Percentiles rank a stretch among this genome's conserved stretches.
Conservation (phyloP, 2,329 filamentous ascomycete species). For the Colletotrichum tropicicola region DNA sequence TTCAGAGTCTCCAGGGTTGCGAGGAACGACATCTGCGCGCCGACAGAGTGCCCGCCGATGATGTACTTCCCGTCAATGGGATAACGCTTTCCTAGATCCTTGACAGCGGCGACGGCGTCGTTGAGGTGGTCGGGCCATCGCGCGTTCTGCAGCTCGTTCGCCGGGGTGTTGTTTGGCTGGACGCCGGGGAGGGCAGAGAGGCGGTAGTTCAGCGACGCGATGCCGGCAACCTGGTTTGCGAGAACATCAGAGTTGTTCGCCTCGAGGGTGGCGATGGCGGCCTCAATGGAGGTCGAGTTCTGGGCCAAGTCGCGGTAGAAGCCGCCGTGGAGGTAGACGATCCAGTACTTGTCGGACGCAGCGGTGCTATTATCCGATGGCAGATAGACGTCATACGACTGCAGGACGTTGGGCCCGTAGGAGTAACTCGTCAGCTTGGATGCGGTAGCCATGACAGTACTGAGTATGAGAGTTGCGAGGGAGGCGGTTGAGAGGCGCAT, state of each 20-base stretch:
- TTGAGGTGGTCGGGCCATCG: constrained; percentile 21
- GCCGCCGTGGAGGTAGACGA: constrained; percentile 17
- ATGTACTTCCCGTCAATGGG: constrained; percentile 11
- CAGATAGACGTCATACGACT: constrained; percentile 16
- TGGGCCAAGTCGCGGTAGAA: constrained; percentile 25
- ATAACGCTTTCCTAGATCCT: constrained; percentile 6
- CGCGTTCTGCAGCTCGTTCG: constrained; percentile 12
- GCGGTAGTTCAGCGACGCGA: constrained; percentile 19
- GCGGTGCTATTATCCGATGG: background rate
- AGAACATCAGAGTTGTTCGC: constrained; percentile 1
- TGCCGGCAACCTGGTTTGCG: background rate
- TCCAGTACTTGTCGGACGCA: constrained; percentile 14
- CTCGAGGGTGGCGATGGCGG: constrained; percentile 12
- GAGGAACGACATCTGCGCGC: constrained; percentile 18
- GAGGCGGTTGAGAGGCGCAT: background rate
- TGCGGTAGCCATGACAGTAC: constrained; percentile 1
- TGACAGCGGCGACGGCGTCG: constrained; percentile 12
- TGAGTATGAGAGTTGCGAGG: background rate
- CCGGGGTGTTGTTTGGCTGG: constrained; percentile 16
- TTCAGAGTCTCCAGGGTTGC: background rate
- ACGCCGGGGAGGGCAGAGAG: constrained; percentile 21
- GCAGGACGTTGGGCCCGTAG: constrained; percentile 15
- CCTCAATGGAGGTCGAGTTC: constrained; percentile 8
- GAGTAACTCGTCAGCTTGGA: constrained; percentile 6
- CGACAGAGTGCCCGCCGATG: constrained; percentile 22